These are phyloP conservation scores for Cyberlindnera euphorbiae DNA, from an alignment of 805 yeast species.

Conservation along the genomic window DNA sequence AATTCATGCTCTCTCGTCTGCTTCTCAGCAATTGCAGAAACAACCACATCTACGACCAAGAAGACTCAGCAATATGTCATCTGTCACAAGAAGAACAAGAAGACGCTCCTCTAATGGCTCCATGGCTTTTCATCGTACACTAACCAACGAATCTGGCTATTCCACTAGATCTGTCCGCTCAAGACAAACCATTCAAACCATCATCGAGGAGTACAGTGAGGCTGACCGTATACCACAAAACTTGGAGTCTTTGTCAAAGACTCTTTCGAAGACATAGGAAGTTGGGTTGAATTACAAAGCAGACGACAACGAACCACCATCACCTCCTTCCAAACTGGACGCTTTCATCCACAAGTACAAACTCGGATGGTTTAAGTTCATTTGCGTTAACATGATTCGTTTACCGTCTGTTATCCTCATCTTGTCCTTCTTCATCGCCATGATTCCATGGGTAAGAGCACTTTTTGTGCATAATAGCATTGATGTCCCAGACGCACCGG, in stretches of 20 bases:
- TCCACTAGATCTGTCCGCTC: slow-evolving; percentile 17
- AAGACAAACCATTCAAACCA: slow-evolving; percentile 15
- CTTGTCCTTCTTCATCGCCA: slow-evolving; percentile 56
- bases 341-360: slow-evolving; percentile 25
- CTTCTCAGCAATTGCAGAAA: background rate
- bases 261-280: slow-evolving; percentile 18
- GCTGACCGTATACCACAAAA: slow-evolving; percentile 18
- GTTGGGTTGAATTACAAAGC: slow-evolving; percentile 17
- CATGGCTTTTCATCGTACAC: background rate
- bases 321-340: slow-evolving; percentile 6
- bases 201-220: slow-evolving; percentile 24
- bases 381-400: slow-evolving; percentile 48
- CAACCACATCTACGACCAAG: background rate
- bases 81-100: slow-evolving; percentile 2
- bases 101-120: slow-evolving; percentile 1
- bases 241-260: slow-evolving; percentile 14
- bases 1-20: too few species aligned
- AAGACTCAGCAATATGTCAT: background rate
- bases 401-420: slow-evolving; percentile 76
- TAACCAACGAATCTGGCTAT: slow-evolving; percentile 13
- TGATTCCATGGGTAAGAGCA: slow-evolving; percentile 85
- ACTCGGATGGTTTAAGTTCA: slow-evolving; percentile 32
- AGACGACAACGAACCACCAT: background rate
- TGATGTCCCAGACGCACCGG: slow-evolving; percentile 74
- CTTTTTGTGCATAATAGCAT: slow-evolving; percentile 50